Evolutionary conservation across 78 protist species (phyloP), one percentile per base, ranked within the genome.

Genomic region (slime mould (Dictyostelium discoideum)): DNA sequence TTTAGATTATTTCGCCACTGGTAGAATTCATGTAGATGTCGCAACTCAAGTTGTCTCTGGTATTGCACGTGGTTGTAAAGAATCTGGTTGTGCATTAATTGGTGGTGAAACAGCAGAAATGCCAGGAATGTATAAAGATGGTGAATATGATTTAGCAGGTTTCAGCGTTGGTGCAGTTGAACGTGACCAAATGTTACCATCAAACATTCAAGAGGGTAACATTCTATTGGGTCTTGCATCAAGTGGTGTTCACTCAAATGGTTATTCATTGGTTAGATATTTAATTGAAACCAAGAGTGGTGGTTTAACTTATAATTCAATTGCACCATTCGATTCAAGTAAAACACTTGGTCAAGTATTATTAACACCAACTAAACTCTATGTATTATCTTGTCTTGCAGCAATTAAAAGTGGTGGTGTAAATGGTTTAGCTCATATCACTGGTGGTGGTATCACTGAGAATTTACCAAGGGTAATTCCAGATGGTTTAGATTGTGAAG

Each of bases 31-130:
- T 18, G 98, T 93, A 5, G 92, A 82, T 46, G 86, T 46, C 14
- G 98, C 98, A 22, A 92, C 94, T 1, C 60, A 92, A 3, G 98
- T 97, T 37, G 87, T 97, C 57, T 44, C 96, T 14, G 98, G 98
- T 65, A 95, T 98, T 74, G 98, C 98, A 6, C 65, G 18, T 4
- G 99, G 97, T 22, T 98, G 99, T 63, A 50, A 24, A 22, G 85
- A 69, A 54, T 32, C 95, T 3, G 96, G 96, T 79, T 98, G 99
- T 42, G 98, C 98, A 3, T 92, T 97, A 32, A 73, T 97, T 11
- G 99, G 99, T 54, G 99, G 99, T 69, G 99, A 98, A 77, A 98
- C 99, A 13, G 99, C 99, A 6, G 99, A 98, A 86, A 98, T 98
- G 99, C 99, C 99, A 2, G 96, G 98, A 22, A 97, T 98, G 98